Base-by-base conservation (phyloP, 768 basidiomycete genomes). In the Auricularia sp. region DNA sequence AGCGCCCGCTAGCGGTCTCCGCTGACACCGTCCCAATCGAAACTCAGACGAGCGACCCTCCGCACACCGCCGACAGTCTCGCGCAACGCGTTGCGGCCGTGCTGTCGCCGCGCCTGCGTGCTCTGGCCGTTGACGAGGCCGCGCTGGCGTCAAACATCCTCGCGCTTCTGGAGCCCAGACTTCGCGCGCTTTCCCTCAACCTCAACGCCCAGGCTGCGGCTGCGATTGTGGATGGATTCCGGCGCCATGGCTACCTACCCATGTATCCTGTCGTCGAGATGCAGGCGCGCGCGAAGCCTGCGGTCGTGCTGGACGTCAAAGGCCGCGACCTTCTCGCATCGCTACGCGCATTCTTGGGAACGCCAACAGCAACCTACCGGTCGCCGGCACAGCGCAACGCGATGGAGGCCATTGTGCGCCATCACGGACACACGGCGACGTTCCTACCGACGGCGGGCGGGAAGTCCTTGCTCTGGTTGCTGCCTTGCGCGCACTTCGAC, bases 21-120 rank as follows among this genome's bases (percentile, higher is more conserved):
- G 39, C 13, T 13, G 39, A 39, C 8, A 39, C 39, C 39, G 8
- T 39, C 39, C 39, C 39, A 39, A 7, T 82, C 13, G 77, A 39
- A 13, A 8, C 39, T 13, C 7, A 39, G 39, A 7, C 39, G 39
- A 7, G 39, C 13, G 39, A 7, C 39, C 8, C 39, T 13, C 8
- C 39, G 39, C 39, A 13, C 39, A 13, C 39, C 39, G 39, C 39
- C 8, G 69, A 69, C 29, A 13, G 13, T 39, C 8, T 7, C 39
- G 39, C 39, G 39, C 39, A 39, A 39, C 39, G 39, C 39, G 39
- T 39, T 13, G 39, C 39, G 39, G 39, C 39, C 39, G 39, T 39
- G 39, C 39, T 8, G 39, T 8, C 39, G 39, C 39, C 39, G 39
- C 39, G 39, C 39, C 39, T 39, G 8, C 39, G 39, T 39, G 39